Conservation (phyloP, 495 filamentous ascomycete genomes). For the Zalerion maritima region DNA sequence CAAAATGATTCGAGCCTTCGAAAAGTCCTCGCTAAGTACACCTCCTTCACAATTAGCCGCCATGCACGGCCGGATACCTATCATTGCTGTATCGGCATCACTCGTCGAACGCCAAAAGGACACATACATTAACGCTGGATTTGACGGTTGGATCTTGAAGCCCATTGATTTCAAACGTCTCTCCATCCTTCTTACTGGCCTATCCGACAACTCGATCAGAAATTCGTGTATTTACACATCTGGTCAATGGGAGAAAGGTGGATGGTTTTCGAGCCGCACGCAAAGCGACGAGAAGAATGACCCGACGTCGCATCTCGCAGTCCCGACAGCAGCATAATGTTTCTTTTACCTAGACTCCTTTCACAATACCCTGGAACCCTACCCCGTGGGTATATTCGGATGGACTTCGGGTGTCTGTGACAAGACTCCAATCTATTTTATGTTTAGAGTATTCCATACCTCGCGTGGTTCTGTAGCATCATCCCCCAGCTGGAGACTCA, state of each 20-base stretch:
- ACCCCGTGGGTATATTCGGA: too few species aligned
- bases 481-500: too few species aligned
- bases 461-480: too few species aligned
- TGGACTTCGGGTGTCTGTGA: too few species aligned
- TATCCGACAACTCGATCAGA: conserved; percentile 33
- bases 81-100: conserved; percentile 85
- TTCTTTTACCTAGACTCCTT: not conserved
- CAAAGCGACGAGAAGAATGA: not conserved
- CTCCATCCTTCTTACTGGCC: conserved; percentile 43
- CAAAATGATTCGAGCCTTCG: conserved; percentile 63
- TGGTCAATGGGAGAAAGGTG: conserved; percentile 58
- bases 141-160: conserved; percentile 82
- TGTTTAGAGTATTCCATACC: too few species aligned
- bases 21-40: conserved; percentile 27
- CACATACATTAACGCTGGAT: conserved; percentile 65
- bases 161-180: conserved; percentile 60
- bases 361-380: too few species aligned
- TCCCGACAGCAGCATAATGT: not conserved
- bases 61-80: conserved; percentile 48
- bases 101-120: conserved; percentile 55
- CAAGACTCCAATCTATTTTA: too few species aligned
- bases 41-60: conserved; percentile 33
- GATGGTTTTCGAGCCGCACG: conserved; percentile 40
- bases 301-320: not conserved
- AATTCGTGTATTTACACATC: conserved; percentile 37